A percentile compares a stretch with the other conserved stretches of the same genome.
These are phyloP conservation scores for Lobosporangium transversale DNA, from an alignment of 192 early-diverging fungal genomes.

Conservation along the genomic window DNA sequence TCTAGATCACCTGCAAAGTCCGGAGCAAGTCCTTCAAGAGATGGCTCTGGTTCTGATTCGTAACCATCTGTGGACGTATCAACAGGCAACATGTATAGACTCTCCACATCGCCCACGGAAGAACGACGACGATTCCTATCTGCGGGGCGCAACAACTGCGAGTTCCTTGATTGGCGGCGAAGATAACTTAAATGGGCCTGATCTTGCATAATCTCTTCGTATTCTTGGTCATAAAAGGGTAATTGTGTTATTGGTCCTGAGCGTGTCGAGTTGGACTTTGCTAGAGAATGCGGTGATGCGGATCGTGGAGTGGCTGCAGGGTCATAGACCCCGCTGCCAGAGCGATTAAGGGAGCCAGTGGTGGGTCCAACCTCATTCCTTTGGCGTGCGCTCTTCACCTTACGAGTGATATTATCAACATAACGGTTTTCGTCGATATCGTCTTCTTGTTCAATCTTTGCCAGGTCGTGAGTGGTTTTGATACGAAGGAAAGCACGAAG, in stretches of 20 bases:
- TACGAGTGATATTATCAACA: conserved; percentile 48
- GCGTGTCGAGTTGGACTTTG: conserved; percentile 29
- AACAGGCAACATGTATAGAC: conserved; percentile 39
- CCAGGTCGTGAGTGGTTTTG: conserved; percentile 43
- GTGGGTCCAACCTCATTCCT: conserved; percentile 31
- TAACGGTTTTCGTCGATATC: conserved; percentile 47
- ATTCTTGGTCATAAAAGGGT: conserved; percentile 22
- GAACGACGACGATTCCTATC: conserved; percentile 31
- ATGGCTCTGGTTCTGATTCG: conserved; percentile 40
- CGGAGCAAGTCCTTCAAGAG: conserved; percentile 3
- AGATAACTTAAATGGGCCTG: conserved; percentile 20
- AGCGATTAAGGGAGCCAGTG: conserved; percentile 13
- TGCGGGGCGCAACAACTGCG: conserved; percentile 17
- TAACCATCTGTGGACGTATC: conserved; percentile 37
- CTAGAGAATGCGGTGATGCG: conserved; percentile 34
- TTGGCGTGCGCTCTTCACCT: conserved; percentile 44
- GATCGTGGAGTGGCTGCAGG: conserved; percentile 27
- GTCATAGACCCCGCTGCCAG: conserved; percentile 27
- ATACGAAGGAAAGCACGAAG: conserved; percentile 49
- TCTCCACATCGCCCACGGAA: conserved; percentile 45
- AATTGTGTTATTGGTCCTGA: conserved; percentile 35
- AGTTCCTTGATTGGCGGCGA: conserved; percentile 14
- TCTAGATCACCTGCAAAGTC: conserved; percentile 45
- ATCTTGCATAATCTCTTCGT: conserved; percentile 48
- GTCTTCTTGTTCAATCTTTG: conserved; percentile 52